Evolutionary conservation across 1,284 basidiomycete species (phyloP), one percentile per base, ranked within the genome.

Genomic region (Ustilago xerochloae): DNA sequence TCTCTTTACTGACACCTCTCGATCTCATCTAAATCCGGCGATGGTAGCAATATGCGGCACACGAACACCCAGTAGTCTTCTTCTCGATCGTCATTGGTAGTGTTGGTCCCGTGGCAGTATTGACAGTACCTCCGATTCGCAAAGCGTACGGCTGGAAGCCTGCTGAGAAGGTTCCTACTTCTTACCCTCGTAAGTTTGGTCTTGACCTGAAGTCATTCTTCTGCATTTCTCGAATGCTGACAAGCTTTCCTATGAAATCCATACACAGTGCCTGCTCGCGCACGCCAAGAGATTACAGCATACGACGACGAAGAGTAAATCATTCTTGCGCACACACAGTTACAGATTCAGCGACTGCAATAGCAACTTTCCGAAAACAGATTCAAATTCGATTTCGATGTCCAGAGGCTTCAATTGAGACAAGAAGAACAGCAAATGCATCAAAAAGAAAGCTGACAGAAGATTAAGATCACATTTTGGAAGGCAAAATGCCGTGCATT

Each of bases 41-140:
- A 18, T 13, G 16, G 38, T 54, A 90, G 89, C 89, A 90, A 88
- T 90, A 91, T 67, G 89, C 91, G 81, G 93, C 94, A 35, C 95
- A 97, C 87, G 94, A 97, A 86, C 90, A 90, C 79, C 94, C 94
- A 35, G 92, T 93, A 81, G 89, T 97, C 85, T 95, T 96, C 87
- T 97, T 90, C 87, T 92, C 93, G 7, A 88, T 91, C 83, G 85
- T 90, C 54, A 86, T 97, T 65, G 94, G 94, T 45, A 81, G 76
- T 10, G 69, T 84, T 38, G 85, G 85, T 3, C 94, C 94, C 13
- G 85, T 91, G 26, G 86, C 93, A 83, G 91, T 91, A 50, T 77
- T 93, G 39, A 87, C 88, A 47, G 89, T 97, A 12, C 94, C 94
- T 12, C 90, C 92, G 7, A 88, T 96, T 76, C 90, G 93, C 63